phyloP scores from a whole-genome alignment of 208 protist genomes.

The Herpetomonas muscarum region DNA sequence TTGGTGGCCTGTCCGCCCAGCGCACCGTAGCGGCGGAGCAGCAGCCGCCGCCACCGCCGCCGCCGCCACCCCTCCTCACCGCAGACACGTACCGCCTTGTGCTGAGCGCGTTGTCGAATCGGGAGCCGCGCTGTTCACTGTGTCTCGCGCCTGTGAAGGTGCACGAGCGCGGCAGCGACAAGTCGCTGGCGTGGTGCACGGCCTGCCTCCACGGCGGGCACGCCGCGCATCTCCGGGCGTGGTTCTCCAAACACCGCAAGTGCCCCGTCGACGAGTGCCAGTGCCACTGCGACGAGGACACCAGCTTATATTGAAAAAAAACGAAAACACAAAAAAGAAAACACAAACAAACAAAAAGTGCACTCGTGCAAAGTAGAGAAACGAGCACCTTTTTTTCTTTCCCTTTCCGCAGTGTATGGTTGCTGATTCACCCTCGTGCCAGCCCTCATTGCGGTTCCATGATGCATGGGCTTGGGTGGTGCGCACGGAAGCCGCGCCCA shows the following conservation, averaged over 20 bases:
- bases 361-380: not conserved
- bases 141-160: slow-evolving; percentile 41
- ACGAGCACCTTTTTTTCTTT: not conserved
- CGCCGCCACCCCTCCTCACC: slow-evolving; percentile 3
- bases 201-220: slow-evolving; percentile 82
- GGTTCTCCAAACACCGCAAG: slow-evolving; percentile 67
- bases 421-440: too few relatives aligned
- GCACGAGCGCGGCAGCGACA: slow-evolving; percentile 16
- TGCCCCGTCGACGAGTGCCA: slow-evolving; percentile 71
- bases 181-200: slow-evolving; percentile 68
- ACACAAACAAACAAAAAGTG: not conserved
- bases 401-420: not conserved
- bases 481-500: too few relatives aligned
- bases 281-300: slow-evolving; percentile 72
- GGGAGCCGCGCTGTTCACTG: slow-evolving; percentile 38
- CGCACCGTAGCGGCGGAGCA: not conserved
- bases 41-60: not conserved
- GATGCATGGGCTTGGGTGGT: too few relatives aligned
- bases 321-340: not conserved
- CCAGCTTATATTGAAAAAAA: slow-evolving; percentile 26
- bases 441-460: too few relatives aligned
- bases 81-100: slow-evolving; percentile 9
- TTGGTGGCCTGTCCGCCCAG: not conserved
- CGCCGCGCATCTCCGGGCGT: slow-evolving; percentile 65
- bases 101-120: slow-evolving; percentile 2